Conservation (phyloP, 192 early-diverging fungal species). For the Rhizoclosmatium globosum region DNA sequence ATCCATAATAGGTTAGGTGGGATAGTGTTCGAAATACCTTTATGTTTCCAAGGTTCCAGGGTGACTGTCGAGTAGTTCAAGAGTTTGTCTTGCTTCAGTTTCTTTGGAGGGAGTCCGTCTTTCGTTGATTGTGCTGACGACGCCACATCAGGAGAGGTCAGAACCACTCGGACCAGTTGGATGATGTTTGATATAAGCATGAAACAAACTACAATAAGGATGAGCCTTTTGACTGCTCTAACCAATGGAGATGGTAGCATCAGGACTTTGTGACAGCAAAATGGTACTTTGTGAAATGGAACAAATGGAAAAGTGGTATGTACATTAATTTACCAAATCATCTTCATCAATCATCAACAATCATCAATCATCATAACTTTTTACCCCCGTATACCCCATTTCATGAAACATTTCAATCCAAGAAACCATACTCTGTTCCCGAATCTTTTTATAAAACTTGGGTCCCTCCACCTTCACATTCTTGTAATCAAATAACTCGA, state of each 20-base stretch:
- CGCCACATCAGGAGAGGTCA: background rate
- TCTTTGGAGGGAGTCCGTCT: background rate
- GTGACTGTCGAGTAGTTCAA: background rate
- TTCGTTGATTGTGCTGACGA: background rate
- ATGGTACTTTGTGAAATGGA: too few relatives aligned
- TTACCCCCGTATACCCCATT: background rate
- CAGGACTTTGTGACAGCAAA: too few relatives aligned
- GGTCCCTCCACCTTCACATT: conserved; percentile 19
- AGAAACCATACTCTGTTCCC: conserved; percentile 3
- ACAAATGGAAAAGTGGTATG: too few relatives aligned
- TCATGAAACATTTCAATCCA: conserved; percentile 18
- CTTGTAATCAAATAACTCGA: conserved; percentile 25
- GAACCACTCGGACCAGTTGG: background rate
- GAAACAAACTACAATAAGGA: too few relatives aligned
- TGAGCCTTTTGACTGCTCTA: too few relatives aligned
- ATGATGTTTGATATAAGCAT: too few relatives aligned
- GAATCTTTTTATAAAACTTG: conserved; percentile 14
- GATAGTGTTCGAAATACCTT: background rate
- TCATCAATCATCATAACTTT: too few relatives aligned
- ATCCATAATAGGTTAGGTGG: background rate
- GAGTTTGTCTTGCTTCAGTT: background rate
- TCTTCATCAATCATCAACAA: too few relatives aligned
- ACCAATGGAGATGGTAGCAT: too few relatives aligned
- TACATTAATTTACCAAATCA: too few relatives aligned
- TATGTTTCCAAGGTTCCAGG: background rate